Percentiles rank a stretch among this genome's conserved stretches.
These are phyloP conservation scores for Zymoseptoria passerinii DNA, from an alignment of 2,329 filamentous ascomycete species.

Conservation along the genomic window DNA sequence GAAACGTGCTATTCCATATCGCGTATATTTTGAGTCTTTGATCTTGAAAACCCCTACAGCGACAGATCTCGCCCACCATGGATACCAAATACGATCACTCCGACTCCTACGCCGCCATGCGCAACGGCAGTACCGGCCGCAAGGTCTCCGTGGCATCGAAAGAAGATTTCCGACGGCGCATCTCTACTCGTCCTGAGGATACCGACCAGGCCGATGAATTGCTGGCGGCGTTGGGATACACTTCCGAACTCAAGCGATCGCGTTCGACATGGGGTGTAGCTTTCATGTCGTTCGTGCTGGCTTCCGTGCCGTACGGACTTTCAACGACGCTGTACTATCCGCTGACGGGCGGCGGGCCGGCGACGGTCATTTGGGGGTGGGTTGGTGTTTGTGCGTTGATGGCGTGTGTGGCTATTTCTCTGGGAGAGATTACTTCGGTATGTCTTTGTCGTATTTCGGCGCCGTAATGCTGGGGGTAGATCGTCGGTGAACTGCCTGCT, in stretches of 20 bases:
- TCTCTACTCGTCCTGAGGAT: not conserved
- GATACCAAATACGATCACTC: not conserved
- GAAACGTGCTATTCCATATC: not conserved
- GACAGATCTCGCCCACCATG: not conserved
- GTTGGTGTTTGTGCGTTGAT: constrained; percentile 60
- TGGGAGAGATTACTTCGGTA: constrained; percentile 64
- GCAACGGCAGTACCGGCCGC: not conserved
- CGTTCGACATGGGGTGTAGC: constrained; percentile 61
- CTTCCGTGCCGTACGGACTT: constrained; percentile 65
- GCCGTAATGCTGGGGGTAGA: no score
- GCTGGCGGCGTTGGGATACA: constrained; percentile 58
- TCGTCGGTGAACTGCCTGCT: no score
- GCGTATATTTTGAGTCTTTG: not conserved
- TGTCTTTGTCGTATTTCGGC: no score
- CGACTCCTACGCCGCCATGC: not conserved
- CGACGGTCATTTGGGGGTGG: constrained; percentile 67
- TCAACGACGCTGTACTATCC: constrained; percentile 63
- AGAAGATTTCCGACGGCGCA: not conserved
- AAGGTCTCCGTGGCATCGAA: not conserved
- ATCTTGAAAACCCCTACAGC: not conserved
- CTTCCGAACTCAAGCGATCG: constrained; percentile 55
- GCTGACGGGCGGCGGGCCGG: constrained; percentile 56
- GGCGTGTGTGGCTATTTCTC: constrained; percentile 59
- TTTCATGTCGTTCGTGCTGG: constrained; percentile 70
- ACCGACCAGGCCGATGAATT: constrained; percentile 49